Evolutionary conservation across 192 early-diverging fungal species (phyloP), one percentile per base, ranked within the genome.

Genomic region (Coemansia sp.): DNA sequence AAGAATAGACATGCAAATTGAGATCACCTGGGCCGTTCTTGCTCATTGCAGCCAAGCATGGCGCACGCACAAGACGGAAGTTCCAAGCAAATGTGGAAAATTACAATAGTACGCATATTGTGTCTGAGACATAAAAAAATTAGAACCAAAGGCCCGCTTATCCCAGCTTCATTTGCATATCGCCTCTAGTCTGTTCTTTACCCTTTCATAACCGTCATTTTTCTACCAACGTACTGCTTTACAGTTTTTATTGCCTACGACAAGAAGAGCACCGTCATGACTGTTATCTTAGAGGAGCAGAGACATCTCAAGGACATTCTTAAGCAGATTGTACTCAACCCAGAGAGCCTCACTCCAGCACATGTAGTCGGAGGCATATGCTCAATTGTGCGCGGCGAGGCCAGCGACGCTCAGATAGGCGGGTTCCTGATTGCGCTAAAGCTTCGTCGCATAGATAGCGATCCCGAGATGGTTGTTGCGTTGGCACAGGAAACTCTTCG

Each of bases 361-460:
- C 79, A 91, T 55, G 92, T 87, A 1, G 75, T 82, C 60, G 51
- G 69, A 8, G 89, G 87, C n/a, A 74, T 91, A 64, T 67, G 84
- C 51, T 86, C 85, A 41, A 92, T 98, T 37, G 94, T 99, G 93
- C 79, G 77, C 17, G 90, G 91, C 11, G 65, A 88, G 39, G 91
- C 92, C 7, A 91, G 92, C 19, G 85, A 86, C 9, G 90, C 95
- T 23, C 97, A 99, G 74, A 91, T 94, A 46, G 90, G 92, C 21
- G 93, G 92, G 3, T 98, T 98, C 65, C 85, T 99, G 39, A 84
- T 92, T 3, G 89, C 87, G 7, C 84, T 98, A 8, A 90, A 88
- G 71, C 81, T 94, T 19, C 75, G 85, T 34, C 80, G 87, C 2
- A 84, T 88, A 50, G 96, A 98, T 60, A 68, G 78, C 27, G 85